Evolutionary conservation across 495 filamentous ascomycete genomes (phyloP), one percentile per base, ranked within the genome.

Genomic region (Corynascus novoguineensis): DNA sequence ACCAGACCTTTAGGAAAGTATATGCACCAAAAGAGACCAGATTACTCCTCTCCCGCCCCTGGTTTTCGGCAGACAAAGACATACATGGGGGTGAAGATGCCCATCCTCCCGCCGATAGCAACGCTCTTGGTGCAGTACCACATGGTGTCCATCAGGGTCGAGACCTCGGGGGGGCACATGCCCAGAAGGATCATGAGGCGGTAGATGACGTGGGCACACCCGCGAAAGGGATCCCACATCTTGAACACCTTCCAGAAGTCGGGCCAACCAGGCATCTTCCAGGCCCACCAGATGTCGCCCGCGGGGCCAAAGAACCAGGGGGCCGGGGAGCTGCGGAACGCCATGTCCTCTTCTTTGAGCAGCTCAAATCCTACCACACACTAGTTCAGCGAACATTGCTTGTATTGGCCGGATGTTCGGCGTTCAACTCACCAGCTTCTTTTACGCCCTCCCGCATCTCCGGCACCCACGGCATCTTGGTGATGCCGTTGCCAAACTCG

Each of bases 301-400:
- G 56, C 61, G 2, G 61, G 61, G n/a, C 57, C 57, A 12, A 53
- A 63, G 57, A 60, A 60, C 57, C 57, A 60, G 4, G 61, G 57
- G 9, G 48, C 57, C 1, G 56, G 57, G 0, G 34, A 11, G 49
- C 52, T 57, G 52, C 53, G 57, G 37, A 49, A 38, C 11, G 53
- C 48, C 57, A 60, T 57, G 61, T 59, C 45, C 19, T 60, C 53
- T 42, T 63, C 53, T 0, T 21, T 19, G 48, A 59, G 34, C 7
- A 63, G 27, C 12, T 60, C 53, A 50, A 60, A 59, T 1, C 61
- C 57, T 63, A n/a, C 11, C 44, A 5, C 24, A n/a, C 11, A n/a
- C 37, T 15, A 2, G 5, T 3, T 15, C 29, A 12, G 14, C 14
- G 15, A 28, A 14, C 42, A 25, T 11, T 4, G 3, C 21, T 5